These are phyloP conservation scores for Pinus taeda DNA, from an alignment of 75 land plant species.

Conservation along the genomic window DNA sequence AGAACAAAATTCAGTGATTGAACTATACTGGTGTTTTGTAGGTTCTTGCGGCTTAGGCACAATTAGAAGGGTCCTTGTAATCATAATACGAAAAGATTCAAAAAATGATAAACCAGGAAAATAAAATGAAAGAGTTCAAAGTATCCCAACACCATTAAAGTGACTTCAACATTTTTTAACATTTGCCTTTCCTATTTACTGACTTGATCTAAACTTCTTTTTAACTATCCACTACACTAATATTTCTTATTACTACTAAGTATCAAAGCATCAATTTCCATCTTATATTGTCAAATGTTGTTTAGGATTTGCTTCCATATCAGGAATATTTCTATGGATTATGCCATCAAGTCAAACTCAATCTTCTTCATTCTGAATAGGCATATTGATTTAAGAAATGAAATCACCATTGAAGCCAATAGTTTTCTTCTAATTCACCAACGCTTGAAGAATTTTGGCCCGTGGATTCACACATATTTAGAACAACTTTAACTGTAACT, in stretches of 20 bases:
- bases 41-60: slow-evolving; percentile 99
- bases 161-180: neutral
- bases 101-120: neutral
- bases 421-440: slow-evolving; percentile 82
- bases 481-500: neutral
- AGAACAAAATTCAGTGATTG: neutral
- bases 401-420: slow-evolving; percentile 85
- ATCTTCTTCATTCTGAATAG: neutral
- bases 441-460: slow-evolving; percentile 79
- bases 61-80: slow-evolving; percentile 76
- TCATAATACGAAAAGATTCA: neutral
- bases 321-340: neutral
- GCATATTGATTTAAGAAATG: neutral
- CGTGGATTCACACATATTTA: slow-evolving; percentile 15
- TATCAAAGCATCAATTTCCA: slow-evolving; percentile 2
- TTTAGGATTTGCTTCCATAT: neutral
- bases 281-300: neutral
- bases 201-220: neutral
- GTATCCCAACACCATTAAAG: neutral
- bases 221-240: neutral
- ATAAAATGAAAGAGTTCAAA: neutral
- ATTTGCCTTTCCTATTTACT: neutral
- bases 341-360: neutral
- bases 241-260: neutral
- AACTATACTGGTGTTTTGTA: slow-evolving; percentile 91